phyloP scores from a whole-genome alignment of 352 stramenopile genomes.

The Phytopythium kandeliae region DNA sequence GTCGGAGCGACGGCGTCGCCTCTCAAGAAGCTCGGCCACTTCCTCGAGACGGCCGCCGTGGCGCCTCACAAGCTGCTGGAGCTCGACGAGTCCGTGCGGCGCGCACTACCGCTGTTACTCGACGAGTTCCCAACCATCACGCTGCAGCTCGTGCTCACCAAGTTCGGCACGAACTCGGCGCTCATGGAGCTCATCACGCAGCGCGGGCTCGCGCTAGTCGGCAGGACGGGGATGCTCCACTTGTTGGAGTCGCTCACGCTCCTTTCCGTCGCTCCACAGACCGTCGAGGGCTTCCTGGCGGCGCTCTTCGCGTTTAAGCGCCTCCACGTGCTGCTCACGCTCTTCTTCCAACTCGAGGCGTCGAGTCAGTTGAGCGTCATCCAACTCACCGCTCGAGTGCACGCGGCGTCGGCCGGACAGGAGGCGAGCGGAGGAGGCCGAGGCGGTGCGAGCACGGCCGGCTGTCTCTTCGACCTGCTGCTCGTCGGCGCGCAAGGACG shows the following conservation, averaged over 20 bases:
- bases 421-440: neutral
- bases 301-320: constrained; percentile 27
- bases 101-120: constrained; percentile 26
- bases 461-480: constrained; percentile 43
- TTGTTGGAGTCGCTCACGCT: constrained; percentile 39
- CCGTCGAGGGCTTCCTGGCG: constrained; percentile 35
- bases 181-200: constrained; percentile 33
- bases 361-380: constrained; percentile 31
- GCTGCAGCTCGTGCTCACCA: constrained; percentile 38
- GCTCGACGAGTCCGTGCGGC: constrained; percentile 22
- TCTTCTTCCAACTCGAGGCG: constrained; percentile 37
- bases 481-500: constrained; percentile 25
- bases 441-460: neutral
- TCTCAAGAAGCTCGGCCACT: constrained; percentile 47
- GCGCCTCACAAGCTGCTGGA: constrained; percentile 32
- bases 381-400: constrained; percentile 20
- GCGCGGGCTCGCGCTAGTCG: constrained; percentile 22
- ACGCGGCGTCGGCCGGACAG: neutral
- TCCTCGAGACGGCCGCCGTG: constrained; percentile 43
- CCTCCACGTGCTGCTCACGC: constrained; percentile 21
- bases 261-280: constrained; percentile 10
- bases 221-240: constrained; percentile 37
- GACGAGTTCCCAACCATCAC: constrained; percentile 48
- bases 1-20: constrained; percentile 11
- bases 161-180: constrained; percentile 39